A percentile compares a stretch with the other conserved stretches of the same genome.
Conservation (phyloP, 2,329 filamentous ascomycete species). For the Penicillium sp. region DNA sequence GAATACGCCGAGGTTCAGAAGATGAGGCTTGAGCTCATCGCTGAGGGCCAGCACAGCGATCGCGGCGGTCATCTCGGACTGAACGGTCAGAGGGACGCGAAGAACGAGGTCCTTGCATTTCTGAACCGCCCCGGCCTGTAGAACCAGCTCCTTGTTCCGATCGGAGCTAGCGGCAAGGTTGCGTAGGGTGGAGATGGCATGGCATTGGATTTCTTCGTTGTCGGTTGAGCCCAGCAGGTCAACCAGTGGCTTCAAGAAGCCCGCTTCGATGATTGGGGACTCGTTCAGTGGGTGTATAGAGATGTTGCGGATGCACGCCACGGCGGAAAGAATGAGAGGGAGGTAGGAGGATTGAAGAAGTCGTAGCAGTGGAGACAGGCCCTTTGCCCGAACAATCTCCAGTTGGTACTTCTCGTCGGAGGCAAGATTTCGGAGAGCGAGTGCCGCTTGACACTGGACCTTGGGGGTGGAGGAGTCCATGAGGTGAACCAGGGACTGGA, state of each 20-base stretch:
- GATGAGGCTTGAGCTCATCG: conserved; percentile 90
- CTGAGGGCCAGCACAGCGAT: conserved; percentile 95
- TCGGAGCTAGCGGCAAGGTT: conserved; percentile 97
- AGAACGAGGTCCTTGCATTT: conserved; percentile 98
- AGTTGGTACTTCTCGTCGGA: conserved; percentile 99
- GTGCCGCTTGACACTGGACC: conserved; percentile 94
- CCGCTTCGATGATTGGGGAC: conserved; percentile 97
- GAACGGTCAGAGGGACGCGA: conserved; percentile 89
- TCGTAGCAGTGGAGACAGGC: conserved; percentile 81
- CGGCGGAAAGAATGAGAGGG: conserved; percentile 92
- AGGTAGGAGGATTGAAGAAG: conserved; percentile 95
- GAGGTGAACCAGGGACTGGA: conserved; percentile 90
- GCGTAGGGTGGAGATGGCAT: conserved; percentile 94
- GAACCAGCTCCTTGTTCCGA: conserved; percentile 94
- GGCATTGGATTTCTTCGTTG: conserved; percentile 98
- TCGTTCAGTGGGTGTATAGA: conserved; percentile 98
- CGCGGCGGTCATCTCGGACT: conserved; percentile 99
- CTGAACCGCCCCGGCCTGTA: conserved; percentile 94
- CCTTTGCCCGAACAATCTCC: conserved; percentile 90
- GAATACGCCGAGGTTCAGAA: conserved; percentile 91
- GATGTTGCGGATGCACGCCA: conserved; percentile 98
- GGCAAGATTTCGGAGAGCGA: conserved; percentile 91
- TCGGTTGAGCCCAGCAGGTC: conserved; percentile 93
- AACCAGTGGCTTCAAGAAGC: conserved; percentile 91
- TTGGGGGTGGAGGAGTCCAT: conserved; percentile 98